Evolutionary conservation across 257 asterid species (phyloP).

Genomic region (Mitragyna speciosa): DNA sequence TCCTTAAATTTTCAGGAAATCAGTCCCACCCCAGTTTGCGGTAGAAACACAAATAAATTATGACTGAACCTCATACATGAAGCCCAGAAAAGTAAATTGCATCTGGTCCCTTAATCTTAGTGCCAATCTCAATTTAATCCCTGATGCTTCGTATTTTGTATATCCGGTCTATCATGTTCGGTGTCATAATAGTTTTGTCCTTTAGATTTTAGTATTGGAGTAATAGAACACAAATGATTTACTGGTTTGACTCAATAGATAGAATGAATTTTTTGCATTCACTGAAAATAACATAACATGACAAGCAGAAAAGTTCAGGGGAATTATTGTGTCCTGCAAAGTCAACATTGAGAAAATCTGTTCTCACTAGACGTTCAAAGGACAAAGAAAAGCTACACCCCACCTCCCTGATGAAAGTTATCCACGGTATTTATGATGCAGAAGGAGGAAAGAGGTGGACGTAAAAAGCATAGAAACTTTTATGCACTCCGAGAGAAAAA

Average conservation of each 20-base stretch:
- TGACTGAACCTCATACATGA: too few species aligned
- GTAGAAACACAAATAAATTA: too few species aligned
- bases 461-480: neutral
- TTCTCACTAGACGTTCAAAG: constrained; percentile 8
- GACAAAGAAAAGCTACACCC: neutral
- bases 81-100: too few species aligned
- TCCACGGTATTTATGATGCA: neutral
- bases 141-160: too few species aligned
- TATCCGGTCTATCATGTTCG: neutral
- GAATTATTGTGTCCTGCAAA: neutral
- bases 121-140: too few species aligned
- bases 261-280: too few species aligned
- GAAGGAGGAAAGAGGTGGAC: neutral
- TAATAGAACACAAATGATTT: neutral
- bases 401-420: neutral
- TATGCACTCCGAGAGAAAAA: neutral
- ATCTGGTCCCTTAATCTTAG: too few species aligned
- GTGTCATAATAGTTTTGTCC: too few species aligned
- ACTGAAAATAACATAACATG: neutral
- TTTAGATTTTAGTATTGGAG: too few species aligned
- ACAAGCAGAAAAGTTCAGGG: constrained; percentile 5
- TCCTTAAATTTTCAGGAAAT: neutral
- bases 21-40: too few species aligned
- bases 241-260: neutral
- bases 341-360: constrained; percentile 1